A percentile compares a stretch with the other conserved stretches of the same genome.
These are phyloP conservation scores for Dacryopinax spathularia DNA, from an alignment of 768 basidiomycete species.

Conservation along the genomic window DNA sequence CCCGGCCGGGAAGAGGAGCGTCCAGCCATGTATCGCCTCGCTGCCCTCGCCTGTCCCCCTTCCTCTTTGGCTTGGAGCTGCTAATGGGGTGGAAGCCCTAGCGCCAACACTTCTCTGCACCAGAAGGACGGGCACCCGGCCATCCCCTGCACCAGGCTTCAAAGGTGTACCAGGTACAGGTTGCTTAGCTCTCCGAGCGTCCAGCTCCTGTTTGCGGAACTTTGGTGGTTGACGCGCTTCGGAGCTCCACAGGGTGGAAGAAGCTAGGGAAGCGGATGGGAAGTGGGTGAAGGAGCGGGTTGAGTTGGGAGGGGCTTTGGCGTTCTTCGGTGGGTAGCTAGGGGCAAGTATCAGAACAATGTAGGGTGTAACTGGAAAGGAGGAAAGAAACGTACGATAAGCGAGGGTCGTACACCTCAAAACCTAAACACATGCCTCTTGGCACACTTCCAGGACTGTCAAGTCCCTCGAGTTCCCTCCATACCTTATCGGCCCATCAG, in stretches of 20 bases:
- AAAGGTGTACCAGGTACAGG: conserved; percentile 65
- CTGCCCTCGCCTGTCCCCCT: conserved; percentile 15
- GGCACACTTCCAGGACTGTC: conserved; percentile 55
- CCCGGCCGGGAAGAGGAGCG: conserved; percentile 67
- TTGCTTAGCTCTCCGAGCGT: conserved; percentile 66
- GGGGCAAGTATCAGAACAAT: not conserved
- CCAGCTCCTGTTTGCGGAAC: conserved; percentile 73
- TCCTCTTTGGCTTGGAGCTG: not conserved
- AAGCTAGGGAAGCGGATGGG: conserved; percentile 46
- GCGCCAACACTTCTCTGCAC: conserved; percentile 59
- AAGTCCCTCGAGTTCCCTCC: conserved; percentile 45
- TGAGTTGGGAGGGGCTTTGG: conserved; percentile 25
- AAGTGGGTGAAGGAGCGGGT: conserved; percentile 27
- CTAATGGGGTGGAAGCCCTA: conserved; percentile 12
- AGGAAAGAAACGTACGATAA: conserved; percentile 43
- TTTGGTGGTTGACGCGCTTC: conserved; percentile 41
- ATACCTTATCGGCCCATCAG: conserved; percentile 37
- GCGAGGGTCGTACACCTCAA: conserved; percentile 74
- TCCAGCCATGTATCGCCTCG: conserved; percentile 67
- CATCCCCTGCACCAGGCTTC: conserved; percentile 53
- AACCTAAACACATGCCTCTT: conserved; percentile 60
- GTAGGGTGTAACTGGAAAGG: not conserved
- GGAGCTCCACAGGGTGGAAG: conserved; percentile 57
- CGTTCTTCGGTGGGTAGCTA: conserved; percentile 77
- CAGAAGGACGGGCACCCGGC: conserved; percentile 69